Evolutionary conservation across 805 yeast genomes (phyloP).

Genomic region (Ogataea glucozyma): DNA sequence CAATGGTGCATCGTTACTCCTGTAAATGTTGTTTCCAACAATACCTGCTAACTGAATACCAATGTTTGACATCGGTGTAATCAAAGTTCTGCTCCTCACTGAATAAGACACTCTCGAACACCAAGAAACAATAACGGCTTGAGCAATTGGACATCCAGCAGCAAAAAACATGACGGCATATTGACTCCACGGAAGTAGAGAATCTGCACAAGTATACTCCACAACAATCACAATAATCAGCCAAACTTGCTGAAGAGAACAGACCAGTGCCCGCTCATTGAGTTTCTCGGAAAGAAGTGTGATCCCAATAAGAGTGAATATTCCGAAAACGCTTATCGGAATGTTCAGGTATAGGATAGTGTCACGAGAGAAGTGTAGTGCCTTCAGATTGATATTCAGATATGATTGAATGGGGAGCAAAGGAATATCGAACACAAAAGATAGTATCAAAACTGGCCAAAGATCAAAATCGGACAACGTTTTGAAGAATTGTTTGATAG

Average conservation of each 20-base stretch:
- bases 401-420: slow-evolving; percentile 39
- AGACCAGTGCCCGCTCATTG: slow-evolving; percentile 26
- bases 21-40: slow-evolving; percentile 51
- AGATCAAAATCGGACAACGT: slow-evolving; percentile 48
- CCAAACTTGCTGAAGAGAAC: slow-evolving; percentile 20
- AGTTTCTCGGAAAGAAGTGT: slow-evolving; percentile 37
- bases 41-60: slow-evolving; percentile 54
- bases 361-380: slow-evolving; percentile 49
- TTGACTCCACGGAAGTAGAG: slow-evolving; percentile 13
- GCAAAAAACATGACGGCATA: slow-evolving; percentile 19
- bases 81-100: slow-evolving; percentile 58
- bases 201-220: slow-evolving; percentile 11
- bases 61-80: slow-evolving; percentile 60
- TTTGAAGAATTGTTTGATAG: slow-evolving; percentile 37
- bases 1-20: slow-evolving; percentile 54
- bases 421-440: slow-evolving; percentile 42
- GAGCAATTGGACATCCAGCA: slow-evolving; percentile 44
- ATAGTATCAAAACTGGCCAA: slow-evolving; percentile 49
- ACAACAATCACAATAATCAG: slow-evolving; percentile 15
- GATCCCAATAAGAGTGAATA: slow-evolving; percentile 33
- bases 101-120: slow-evolving; percentile 57
- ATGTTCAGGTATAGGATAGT: slow-evolving; percentile 49
- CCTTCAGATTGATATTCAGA: slow-evolving; percentile 45
- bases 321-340: slow-evolving; percentile 41
- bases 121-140: slow-evolving; percentile 57